phyloP scores from a whole-genome alignment of 371 early-diverging fungal species.

The Actinomortierella ambigua region DNA sequence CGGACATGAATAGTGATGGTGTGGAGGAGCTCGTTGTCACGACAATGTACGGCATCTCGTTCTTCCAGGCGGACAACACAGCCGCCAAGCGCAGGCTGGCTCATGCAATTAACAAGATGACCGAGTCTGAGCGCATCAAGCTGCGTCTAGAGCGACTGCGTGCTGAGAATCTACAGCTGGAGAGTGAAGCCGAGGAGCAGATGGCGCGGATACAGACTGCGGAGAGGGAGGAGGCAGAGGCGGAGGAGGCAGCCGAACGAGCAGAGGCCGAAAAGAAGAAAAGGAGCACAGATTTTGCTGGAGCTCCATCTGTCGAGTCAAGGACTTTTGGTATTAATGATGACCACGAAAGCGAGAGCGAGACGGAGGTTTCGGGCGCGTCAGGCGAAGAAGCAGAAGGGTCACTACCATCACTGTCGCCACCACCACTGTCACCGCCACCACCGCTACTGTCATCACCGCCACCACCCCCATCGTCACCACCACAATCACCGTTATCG shows the following conservation, averaged over 20 bases:
- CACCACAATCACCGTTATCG: too few species aligned
- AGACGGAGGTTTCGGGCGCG: not conserved
- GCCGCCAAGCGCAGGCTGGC: constrained; percentile 29
- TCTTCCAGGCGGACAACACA: constrained; percentile 31
- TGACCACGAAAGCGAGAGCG: not conserved
- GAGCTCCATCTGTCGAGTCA: too few species aligned
- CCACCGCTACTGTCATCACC: too few species aligned
- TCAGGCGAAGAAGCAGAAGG: too few species aligned
- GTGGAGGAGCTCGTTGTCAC: constrained; percentile 72
- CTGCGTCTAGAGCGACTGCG: constrained; percentile 14
- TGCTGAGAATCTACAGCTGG: constrained; percentile 18
- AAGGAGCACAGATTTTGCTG: too few species aligned
- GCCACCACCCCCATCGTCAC: too few species aligned
- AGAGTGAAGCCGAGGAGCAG: constrained; percentile 5
- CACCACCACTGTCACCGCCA: too few species aligned
- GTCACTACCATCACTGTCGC: too few species aligned
- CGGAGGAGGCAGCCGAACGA: constrained; percentile 1
- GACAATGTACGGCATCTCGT: constrained; percentile 69
- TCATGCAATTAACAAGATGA: constrained; percentile 28
- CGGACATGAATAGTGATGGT: constrained; percentile 75
- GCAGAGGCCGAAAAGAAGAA: constrained; percentile 3
- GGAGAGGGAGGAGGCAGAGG: not conserved
- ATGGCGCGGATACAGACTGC: constrained; percentile 1
- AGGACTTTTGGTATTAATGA: too few species aligned
- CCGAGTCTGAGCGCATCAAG: constrained; percentile 30